A percentile compares a stretch with the other conserved stretches of the same genome.
Evolutionary conservation across 2,329 filamentous ascomycete genomes (phyloP).

Genomic region (Sordariomycetes sp.): DNA sequence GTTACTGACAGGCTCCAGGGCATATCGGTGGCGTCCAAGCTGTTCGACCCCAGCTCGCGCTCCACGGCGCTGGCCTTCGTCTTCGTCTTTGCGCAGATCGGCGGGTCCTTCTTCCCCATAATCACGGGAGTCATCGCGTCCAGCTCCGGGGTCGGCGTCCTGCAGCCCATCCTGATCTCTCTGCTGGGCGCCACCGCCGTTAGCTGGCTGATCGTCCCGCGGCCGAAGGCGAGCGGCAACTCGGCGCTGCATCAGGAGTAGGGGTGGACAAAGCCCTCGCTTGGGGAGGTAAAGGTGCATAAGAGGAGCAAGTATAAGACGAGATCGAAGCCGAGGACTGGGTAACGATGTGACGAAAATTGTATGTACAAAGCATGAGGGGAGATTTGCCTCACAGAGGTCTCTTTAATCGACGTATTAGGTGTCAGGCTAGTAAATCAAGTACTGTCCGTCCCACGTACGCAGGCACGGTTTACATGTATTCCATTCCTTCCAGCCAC

Average conservation of each 20-base stretch:
- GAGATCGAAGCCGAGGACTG: too few relatives aligned
- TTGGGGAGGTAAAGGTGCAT: too few relatives aligned
- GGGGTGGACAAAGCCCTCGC: neutral
- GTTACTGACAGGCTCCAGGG: constrained; percentile 23
- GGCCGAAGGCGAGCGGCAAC: constrained; percentile 19
- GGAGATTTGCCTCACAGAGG: too few relatives aligned
- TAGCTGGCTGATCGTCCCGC: constrained; percentile 33
- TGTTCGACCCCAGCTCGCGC: constrained; percentile 28
- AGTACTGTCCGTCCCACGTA: too few relatives aligned
- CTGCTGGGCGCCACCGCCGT: constrained; percentile 33
- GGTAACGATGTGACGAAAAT: too few relatives aligned
- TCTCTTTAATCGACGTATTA: too few relatives aligned
- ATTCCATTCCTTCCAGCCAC: too few relatives aligned
- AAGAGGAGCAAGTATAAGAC: too few relatives aligned
- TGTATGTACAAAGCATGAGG: too few relatives aligned
- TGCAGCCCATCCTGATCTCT: constrained; percentile 40
- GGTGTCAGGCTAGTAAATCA: too few relatives aligned
- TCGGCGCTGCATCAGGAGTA: constrained; percentile 22
- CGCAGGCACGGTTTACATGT: too few relatives aligned
- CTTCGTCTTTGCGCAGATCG: constrained; percentile 46
- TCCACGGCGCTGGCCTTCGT: constrained; percentile 33
- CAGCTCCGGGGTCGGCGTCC: constrained; percentile 29
- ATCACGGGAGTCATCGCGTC: constrained; percentile 41
- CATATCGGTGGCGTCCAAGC: constrained; percentile 39
- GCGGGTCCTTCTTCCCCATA: constrained; percentile 43